Evolutionary conservation across 768 basidiomycete species (phyloP), one percentile per base, ranked within the genome.

Genomic region (Phylloporus sp.): DNA sequence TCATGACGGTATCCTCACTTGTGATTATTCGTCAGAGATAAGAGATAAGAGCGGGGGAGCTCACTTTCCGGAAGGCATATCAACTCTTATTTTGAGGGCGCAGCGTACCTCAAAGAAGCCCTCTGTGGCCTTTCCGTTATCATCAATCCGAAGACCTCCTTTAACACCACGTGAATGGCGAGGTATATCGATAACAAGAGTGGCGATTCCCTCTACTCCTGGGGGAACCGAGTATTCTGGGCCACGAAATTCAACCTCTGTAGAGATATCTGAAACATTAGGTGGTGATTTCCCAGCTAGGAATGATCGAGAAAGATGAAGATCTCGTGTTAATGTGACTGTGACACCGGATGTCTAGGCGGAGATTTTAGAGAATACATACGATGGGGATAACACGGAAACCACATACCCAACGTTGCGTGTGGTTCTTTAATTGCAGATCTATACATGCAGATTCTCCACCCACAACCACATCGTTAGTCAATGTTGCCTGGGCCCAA

Each of bases 371-470:
- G 58, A 49, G 7, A 35, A 53, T 34, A n/a, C n/a, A 45, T 6
- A 50, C 28, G 47, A 28, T 39, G 44, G 36, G 40, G 1, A 42
- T 7, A 31, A 27, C 3, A 45, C 31, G 49, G 24, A 48, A 38
- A 32, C 28, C 22, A 60, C 67, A 52, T 42, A 88, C 90, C 84
- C 86, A 91, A 71, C 86, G 88, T 45, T 72, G 70, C 2, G 89
- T 87, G 63, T 90, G 85, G 60, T 93, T 93, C 74, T 84, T 90
- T 43, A 92, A 84, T 55, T 85, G 81, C 47, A 93, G 68, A 60
- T 90, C 85, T 38, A 92, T 73, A 62, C 84, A 86, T 16, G 79
- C 84, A 53, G 79, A 80, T 60, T 83, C 80, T 9, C 90, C 90
- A 27, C 85, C 80, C 8, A 89, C 74, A 16, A 85, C 61, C 13